A percentile compares a stretch with the other conserved stretches of the same genome.
These are phyloP conservation scores for Manihot esculenta DNA, from an alignment of 441 rosid species.

Conservation along the genomic window DNA sequence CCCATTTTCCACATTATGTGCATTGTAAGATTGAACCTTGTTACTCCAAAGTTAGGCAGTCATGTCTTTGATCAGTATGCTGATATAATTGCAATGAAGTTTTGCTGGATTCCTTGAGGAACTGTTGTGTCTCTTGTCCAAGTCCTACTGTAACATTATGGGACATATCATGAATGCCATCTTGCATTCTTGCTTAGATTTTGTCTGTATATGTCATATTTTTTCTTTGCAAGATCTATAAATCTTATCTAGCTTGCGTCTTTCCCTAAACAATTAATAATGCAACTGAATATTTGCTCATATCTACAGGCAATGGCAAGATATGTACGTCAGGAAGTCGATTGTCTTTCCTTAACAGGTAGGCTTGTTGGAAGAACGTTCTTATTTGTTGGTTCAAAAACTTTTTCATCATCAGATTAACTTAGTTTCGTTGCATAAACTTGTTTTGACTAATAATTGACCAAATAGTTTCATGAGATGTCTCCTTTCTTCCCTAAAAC, in stretches of 20 bases:
- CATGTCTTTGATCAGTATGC: background rate
- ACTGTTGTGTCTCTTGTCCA: background rate
- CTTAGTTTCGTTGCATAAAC: too few species aligned
- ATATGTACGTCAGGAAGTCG: conserved; percentile 74
- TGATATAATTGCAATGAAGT: background rate
- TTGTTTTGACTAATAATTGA: background rate
- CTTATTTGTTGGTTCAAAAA: background rate
- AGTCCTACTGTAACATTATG: background rate
- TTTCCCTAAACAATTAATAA: background rate
- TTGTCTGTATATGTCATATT: background rate
- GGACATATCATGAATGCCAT: background rate
- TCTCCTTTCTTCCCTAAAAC: background rate
- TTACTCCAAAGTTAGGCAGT: background rate
- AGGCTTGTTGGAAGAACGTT: background rate
- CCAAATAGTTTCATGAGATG: background rate
- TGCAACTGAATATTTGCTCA: conserved; percentile 16
- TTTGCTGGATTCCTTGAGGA: background rate
- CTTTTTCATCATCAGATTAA: background rate
- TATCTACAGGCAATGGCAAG: conserved; percentile 86
- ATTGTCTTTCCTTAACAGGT: conserved; percentile 85
- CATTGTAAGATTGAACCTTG: background rate
- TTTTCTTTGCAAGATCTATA: background rate
- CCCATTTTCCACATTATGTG: background rate
- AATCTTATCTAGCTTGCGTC: background rate
- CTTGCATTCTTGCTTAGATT: background rate